Evolutionary conservation across 2,329 filamentous ascomycete species (phyloP).

Genomic region (Alternaria triticina): DNA sequence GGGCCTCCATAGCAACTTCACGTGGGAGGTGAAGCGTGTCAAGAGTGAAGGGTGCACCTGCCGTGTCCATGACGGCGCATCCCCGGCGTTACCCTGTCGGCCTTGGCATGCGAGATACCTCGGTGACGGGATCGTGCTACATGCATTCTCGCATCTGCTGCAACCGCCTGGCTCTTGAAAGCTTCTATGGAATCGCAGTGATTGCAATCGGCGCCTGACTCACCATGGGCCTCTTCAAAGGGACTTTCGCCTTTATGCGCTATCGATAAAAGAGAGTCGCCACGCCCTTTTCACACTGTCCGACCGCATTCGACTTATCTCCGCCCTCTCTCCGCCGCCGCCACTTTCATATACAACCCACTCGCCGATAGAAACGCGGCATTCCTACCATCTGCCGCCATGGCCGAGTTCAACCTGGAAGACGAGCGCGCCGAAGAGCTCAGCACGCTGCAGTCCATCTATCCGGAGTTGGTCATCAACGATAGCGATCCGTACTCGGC

Average conservation of each 20-base stretch:
- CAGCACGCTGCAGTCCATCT: conserved; percentile 66
- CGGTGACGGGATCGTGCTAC: background rate
- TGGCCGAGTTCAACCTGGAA: conserved; percentile 45
- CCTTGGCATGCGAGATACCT: conserved; percentile 6
- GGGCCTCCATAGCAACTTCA: conserved; percentile 51
- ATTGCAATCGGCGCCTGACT: conserved; percentile 6
- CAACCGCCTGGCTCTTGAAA: background rate
- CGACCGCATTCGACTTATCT: conserved; percentile 11
- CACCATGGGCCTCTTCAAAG: conserved; percentile 24
- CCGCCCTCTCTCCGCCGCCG: conserved; percentile 16
- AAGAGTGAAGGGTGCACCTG: conserved; percentile 11
- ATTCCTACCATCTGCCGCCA: conserved; percentile 11
- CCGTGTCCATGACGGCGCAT: conserved; percentile 3
- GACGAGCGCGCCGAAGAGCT: conserved; percentile 68
- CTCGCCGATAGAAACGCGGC: background rate
- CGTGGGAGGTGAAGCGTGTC: background rate
- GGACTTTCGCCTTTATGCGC: conserved; percentile 14
- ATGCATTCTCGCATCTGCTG: background rate
- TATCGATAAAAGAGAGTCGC: conserved; percentile 15
- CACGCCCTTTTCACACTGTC: conserved; percentile 21
- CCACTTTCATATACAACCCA: background rate
- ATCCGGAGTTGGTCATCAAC: conserved; percentile 63
- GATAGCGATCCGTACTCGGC: conserved; percentile 52
- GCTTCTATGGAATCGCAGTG: background rate
- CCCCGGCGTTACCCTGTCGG: conserved; percentile 3